Base-by-base conservation (phyloP, 2,329 filamentous ascomycete genomes). In the Stemphylium vesicarium region DNA sequence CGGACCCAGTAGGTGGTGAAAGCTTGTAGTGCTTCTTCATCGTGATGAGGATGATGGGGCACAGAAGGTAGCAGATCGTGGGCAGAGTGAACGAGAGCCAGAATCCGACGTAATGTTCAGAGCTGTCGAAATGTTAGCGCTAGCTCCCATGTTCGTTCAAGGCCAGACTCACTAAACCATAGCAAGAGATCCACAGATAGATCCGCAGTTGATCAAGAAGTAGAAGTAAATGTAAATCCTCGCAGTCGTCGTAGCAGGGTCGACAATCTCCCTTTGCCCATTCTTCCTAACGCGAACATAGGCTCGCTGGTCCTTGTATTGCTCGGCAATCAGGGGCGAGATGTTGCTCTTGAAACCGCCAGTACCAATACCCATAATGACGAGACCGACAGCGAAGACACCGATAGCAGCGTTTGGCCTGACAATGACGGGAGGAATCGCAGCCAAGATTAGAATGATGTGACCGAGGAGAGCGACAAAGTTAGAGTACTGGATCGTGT, bases 311-410 rank as follows among this genome's bases (percentile, higher is more conserved):
- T 68, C 61, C 29, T 71, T 71, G 63, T 72, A 71, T 73, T 90
- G 88, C 60, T 90, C 87, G 43, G 86, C 87, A 36, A 79, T 72
- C 59, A 84, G 68, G 22, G 82, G 82, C 38, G 79, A 79, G 44
- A 84, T 81, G 73, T 88, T 89, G 62, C 84, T 83, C 76, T 90
- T 90, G 79, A 90, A 88, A 59, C 87, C 85, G 64, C 87, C 87
- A 3, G 86, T 88, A 26, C 87, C 87, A 6, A 89, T 70, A 47
- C 87, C 87, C 57, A 89, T 87, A 54, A 88, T 71, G 60, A 89
- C 78, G 54, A 87, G 81, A 4, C 84, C 77, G n/a, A 79, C 75
- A 39, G 84, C 72, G 64, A 87, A 82, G 11, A 84, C 80, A 36
- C 77, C 79, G 31, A 87, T 69, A 39, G 82, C 82, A 32, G 78